phyloP scores from a whole-genome alignment of 768 basidiomycete species.

The Postia placenta region DNA sequence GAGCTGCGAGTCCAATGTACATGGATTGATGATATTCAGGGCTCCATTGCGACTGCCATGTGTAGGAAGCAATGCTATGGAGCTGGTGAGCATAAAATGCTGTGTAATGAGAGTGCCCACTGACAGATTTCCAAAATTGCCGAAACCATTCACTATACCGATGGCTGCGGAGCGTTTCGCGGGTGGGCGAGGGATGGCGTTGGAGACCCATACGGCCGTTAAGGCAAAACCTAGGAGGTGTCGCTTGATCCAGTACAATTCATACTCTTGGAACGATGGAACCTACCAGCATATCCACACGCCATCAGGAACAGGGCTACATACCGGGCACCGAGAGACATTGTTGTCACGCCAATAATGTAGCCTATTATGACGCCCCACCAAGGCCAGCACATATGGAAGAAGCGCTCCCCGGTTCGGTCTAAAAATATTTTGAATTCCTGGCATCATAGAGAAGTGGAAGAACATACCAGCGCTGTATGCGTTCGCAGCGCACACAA shows the following conservation, averaged over 20 bases:
- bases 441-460: slow-evolving; percentile 23
- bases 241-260: background rate
- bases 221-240: slow-evolving; percentile 38
- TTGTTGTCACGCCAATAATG: slow-evolving; percentile 54
- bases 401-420: slow-evolving; percentile 56
- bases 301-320: slow-evolving; percentile 63
- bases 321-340: slow-evolving; percentile 46
- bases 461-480: slow-evolving; percentile 41
- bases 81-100: background rate
- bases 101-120: slow-evolving; percentile 15
- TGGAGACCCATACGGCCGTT: slow-evolving; percentile 58
- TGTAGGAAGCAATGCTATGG: slow-evolving; percentile 50
- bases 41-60: slow-evolving; percentile 55
- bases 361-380: slow-evolving; percentile 58
- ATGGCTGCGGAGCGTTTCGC: slow-evolving; percentile 51
- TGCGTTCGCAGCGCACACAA: slow-evolving; percentile 44
- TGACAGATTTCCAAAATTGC: slow-evolving; percentile 52
- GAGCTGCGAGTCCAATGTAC: slow-evolving; percentile 37
- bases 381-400: slow-evolving; percentile 52
- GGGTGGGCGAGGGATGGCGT: slow-evolving; percentile 54
- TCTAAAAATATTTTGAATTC: slow-evolving; percentile 38
- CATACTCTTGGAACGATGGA: no score
- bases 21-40: slow-evolving; percentile 60
- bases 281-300: slow-evolving; percentile 39
- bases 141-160: slow-evolving; percentile 55